Percentiles rank a stretch among this genome's conserved stretches.
Conservation (phyloP, 768 basidiomycete species). For the Phlebiopsis gigantea region DNA sequence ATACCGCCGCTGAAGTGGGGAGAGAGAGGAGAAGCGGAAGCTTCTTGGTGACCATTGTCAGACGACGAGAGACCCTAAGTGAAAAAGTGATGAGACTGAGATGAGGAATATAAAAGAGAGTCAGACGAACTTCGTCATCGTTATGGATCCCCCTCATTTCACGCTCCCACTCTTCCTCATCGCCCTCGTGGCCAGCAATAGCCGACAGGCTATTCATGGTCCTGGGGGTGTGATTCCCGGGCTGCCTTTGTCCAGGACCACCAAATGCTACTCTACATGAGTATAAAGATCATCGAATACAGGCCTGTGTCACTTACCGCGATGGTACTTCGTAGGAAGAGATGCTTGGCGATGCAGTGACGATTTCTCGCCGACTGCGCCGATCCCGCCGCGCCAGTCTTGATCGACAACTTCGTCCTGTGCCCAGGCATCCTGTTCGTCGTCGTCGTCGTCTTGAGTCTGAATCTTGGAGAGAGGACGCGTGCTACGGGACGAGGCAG, state of each 20-base stretch:
- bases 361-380: constrained; percentile 79
- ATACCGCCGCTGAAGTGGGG: constrained; percentile 47
- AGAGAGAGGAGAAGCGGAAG: constrained; percentile 54
- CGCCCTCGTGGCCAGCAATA: constrained; percentile 82
- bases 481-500: constrained; percentile 63
- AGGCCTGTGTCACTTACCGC: constrained; percentile 40
- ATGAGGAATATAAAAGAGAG: neutral
- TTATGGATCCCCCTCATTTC: constrained; percentile 52
- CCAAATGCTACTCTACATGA: constrained; percentile 40
- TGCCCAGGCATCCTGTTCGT: constrained; percentile 54
- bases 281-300: constrained; percentile 6
- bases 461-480: constrained; percentile 55
- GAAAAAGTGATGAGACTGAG: constrained; percentile 17
- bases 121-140: constrained; percentile 58
- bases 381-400: constrained; percentile 78
- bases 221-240: constrained; percentile 64
- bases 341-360: constrained; percentile 78
- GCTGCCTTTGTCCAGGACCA: constrained; percentile 41
- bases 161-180: constrained; percentile 84
- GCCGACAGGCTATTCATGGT: constrained; percentile 78
- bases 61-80: constrained; percentile 30
- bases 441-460: constrained; percentile 56
- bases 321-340: constrained; percentile 74
- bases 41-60: constrained; percentile 35
- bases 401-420: constrained; percentile 76